phyloP scores from a whole-genome alignment of 208 protist genomes.

The Dictyostelium gargantuum region DNA sequence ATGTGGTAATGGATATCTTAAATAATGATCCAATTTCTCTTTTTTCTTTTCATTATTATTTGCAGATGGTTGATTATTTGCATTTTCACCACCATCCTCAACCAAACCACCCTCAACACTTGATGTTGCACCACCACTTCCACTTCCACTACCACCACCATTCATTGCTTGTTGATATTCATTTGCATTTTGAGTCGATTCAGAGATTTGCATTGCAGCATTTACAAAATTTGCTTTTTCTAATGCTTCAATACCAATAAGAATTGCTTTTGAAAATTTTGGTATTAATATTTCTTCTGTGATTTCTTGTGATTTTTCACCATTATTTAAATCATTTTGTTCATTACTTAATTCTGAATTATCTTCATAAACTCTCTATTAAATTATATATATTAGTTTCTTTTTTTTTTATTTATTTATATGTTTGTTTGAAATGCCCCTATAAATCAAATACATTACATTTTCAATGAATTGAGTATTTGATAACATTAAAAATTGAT shows the following conservation, averaged over 20 bases:
- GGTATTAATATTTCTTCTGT: constrained; percentile 47
- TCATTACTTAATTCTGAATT: background rate
- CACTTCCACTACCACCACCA: background rate
- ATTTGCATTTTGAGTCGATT: background rate
- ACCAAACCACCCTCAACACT: background rate
- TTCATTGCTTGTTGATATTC: background rate
- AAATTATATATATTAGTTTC: background rate
- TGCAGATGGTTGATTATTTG: background rate
- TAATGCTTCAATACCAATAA: constrained; percentile 16
- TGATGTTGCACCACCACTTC: background rate
- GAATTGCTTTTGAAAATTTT: constrained; percentile 63
- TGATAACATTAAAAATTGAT: constrained; percentile 81
- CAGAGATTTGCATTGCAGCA: constrained; percentile 23
- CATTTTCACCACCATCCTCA: background rate
- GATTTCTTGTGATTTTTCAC: constrained; percentile 3
- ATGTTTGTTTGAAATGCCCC: background rate
- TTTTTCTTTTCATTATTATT: constrained; percentile 16
- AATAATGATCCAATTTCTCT: constrained; percentile 71
- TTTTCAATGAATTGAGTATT: constrained; percentile 86
- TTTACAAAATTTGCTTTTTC: constrained; percentile 43
- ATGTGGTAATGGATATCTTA: constrained; percentile 73
- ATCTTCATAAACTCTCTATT: constrained; percentile 68
- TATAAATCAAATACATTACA: too few relatives aligned
- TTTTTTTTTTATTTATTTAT: background rate
- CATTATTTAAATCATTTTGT: background rate